Conservation (phyloP, 2,329 filamentous ascomycete species). For the Trichophyton benhamiae region DNA sequence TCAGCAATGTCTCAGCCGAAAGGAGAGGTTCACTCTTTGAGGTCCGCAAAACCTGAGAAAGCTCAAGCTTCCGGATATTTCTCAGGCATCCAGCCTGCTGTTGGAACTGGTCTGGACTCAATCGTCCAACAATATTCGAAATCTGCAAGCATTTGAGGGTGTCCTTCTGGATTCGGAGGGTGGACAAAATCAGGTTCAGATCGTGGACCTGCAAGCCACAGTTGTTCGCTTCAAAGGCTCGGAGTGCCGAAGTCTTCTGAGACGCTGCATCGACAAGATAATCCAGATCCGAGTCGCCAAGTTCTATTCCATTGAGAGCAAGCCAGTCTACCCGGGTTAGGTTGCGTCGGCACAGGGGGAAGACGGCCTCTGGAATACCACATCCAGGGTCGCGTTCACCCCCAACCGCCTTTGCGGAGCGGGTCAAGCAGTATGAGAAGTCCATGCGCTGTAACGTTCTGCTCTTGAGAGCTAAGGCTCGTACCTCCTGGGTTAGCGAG, state of each 20-base stretch:
- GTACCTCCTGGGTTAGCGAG: slow-evolving; percentile 55
- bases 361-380: slow-evolving; percentile 56
- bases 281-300: slow-evolving; percentile 60
- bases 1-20: slow-evolving; percentile 51
- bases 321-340: slow-evolving; percentile 62
- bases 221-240: slow-evolving; percentile 54
- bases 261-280: slow-evolving; percentile 55
- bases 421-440: slow-evolving; percentile 50
- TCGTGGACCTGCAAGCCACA: slow-evolving; percentile 44
- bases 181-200: slow-evolving; percentile 48
- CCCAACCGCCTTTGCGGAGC: slow-evolving; percentile 40
- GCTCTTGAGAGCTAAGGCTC: slow-evolving; percentile 55
- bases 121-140: slow-evolving; percentile 52
- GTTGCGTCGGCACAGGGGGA: slow-evolving; percentile 54
- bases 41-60: slow-evolving; percentile 53
- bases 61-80: slow-evolving; percentile 52
- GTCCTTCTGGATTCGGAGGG: slow-evolving; percentile 51
- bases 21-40: slow-evolving; percentile 53
- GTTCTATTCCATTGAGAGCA: slow-evolving; percentile 52
- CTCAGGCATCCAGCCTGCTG: slow-evolving; percentile 55
- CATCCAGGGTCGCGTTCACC: slow-evolving; percentile 49
- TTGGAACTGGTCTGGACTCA: slow-evolving; percentile 53
- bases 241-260: slow-evolving; percentile 51
- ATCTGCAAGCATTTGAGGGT: slow-evolving; percentile 57
- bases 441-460: slow-evolving; percentile 51